Percentiles rank a stretch among this genome's conserved stretches.
Conservation (phyloP, 2,329 filamentous ascomycete genomes). For the Hansfordia pulvinata region DNA sequence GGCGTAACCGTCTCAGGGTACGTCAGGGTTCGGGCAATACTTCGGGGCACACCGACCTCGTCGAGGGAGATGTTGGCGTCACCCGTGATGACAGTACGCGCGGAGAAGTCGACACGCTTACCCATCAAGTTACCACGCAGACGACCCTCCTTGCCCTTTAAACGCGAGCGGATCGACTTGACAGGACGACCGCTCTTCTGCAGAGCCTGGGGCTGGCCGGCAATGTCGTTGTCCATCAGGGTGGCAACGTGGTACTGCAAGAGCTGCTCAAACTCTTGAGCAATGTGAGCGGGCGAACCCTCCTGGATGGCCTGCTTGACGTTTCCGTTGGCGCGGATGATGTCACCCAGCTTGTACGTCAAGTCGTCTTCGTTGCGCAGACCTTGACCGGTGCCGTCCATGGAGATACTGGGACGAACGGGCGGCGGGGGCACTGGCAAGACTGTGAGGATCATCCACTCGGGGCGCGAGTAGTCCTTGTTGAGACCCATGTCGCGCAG, state of each 20-base stretch:
- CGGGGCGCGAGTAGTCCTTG: conserved; percentile 85
- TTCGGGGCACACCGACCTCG: conserved; percentile 91
- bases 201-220: conserved; percentile 82
- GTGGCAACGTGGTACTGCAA: conserved; percentile 97
- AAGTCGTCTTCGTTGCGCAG: conserved; percentile 96
- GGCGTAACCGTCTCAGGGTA: conserved; percentile 96
- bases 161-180: conserved; percentile 88
- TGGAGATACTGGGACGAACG: conserved; percentile 91
- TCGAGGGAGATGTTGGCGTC: conserved; percentile 94
- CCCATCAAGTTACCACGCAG: conserved; percentile 98
- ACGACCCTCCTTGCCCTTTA: conserved; percentile 98
- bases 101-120: conserved; percentile 98
- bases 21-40: conserved; percentile 83
- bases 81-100: conserved; percentile 98
- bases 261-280: conserved; percentile 78
- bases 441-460: conserved; percentile 97
- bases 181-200: conserved; percentile 96
- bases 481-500: conserved; percentile 82
- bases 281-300: conserved; percentile 82
- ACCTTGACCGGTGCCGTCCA: conserved; percentile 86
- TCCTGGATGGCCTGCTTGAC: conserved; percentile 84
- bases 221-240: conserved; percentile 99
- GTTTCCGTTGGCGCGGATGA: conserved; percentile 93
- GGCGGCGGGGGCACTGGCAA: conserved; percentile 90
- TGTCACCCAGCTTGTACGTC: conserved; percentile 97